Percentiles rank a stretch among this genome's conserved stretches.
These are phyloP conservation scores for Geranomyces michiganensis DNA, from an alignment of 192 early-diverging fungal genomes.

Conservation along the genomic window DNA sequence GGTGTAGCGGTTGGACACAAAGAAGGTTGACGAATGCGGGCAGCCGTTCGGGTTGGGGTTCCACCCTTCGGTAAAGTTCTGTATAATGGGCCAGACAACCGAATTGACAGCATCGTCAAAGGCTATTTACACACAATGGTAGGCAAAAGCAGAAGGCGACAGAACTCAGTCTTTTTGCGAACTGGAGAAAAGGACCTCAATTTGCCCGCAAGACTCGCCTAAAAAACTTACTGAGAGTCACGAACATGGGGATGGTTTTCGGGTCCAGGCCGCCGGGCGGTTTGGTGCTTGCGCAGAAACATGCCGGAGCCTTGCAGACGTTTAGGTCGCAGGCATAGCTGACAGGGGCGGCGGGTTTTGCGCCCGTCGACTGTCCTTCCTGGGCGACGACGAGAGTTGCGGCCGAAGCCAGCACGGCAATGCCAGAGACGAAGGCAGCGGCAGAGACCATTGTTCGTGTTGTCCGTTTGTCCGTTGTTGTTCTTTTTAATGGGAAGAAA, in stretches of 20 bases:
- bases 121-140: conserved; percentile 21
- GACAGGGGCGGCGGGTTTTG: neutral
- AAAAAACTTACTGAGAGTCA: conserved; percentile 32
- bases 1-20: conserved; percentile 63
- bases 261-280: conserved; percentile 36
- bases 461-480: no score
- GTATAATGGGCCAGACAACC: conserved; percentile 15
- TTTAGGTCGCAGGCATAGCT: conserved; percentile 25
- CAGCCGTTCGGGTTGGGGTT: conserved; percentile 63
- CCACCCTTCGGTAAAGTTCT: conserved; percentile 11
- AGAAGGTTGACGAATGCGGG: conserved; percentile 61
- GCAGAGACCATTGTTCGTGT: conserved; percentile 6
- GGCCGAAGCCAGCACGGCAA: neutral
- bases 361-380: conserved; percentile 16
- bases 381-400: conserved; percentile 18
- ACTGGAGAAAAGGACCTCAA: no score
- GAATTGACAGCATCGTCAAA: conserved; percentile 66
- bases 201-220: no score
- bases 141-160: neutral
- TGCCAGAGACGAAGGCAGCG: neutral
- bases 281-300: conserved; percentile 25
- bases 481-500: no score
- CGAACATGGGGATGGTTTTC: conserved; percentile 33
- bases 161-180: no score
- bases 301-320: conserved; percentile 28